Evolutionary conservation across 208 protist species (phyloP).

Genomic region (Acanthamoeba sp.): DNA sequence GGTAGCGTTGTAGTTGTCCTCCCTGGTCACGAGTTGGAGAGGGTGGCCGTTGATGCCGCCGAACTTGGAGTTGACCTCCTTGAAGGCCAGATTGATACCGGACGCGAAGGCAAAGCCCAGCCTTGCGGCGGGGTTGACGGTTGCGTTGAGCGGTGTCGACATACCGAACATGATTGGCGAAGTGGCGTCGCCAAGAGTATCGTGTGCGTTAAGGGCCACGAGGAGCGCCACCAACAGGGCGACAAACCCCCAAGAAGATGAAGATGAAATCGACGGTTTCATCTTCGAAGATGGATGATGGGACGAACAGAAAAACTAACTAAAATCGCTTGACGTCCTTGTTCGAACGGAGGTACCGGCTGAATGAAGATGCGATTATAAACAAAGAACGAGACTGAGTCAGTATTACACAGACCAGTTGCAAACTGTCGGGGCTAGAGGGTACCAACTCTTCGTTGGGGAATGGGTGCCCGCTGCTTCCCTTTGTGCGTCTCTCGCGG

Average conservation of each 20-base stretch:
- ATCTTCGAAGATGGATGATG: background rate
- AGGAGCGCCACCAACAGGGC: background rate
- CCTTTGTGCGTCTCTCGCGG: no score
- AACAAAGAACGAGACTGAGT: no score
- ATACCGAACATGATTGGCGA: slow-evolving; percentile 16
- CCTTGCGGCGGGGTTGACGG: background rate
- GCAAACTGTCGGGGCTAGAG: no score
- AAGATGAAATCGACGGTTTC: background rate
- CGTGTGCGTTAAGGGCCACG: background rate
- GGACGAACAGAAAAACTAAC: background rate
- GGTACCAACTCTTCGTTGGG: no score
- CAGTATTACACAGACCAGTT: no score
- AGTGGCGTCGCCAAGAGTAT: background rate
- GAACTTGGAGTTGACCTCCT: background rate
- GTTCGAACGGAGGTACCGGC: no score
- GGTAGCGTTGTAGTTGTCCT: slow-evolving; percentile 42
- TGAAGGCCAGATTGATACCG: slow-evolving; percentile 14
- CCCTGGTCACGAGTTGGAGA: background rate
- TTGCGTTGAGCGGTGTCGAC: background rate
- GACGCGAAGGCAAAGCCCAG: background rate
- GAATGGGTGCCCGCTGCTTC: no score
- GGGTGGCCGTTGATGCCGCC: slow-evolving; percentile 10
- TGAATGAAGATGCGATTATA: no score
- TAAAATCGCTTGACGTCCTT: no score
- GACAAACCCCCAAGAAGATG: background rate